Base-by-base conservation (phyloP, 345 rosid genomes). In the Ailanthus altissimus region DNA sequence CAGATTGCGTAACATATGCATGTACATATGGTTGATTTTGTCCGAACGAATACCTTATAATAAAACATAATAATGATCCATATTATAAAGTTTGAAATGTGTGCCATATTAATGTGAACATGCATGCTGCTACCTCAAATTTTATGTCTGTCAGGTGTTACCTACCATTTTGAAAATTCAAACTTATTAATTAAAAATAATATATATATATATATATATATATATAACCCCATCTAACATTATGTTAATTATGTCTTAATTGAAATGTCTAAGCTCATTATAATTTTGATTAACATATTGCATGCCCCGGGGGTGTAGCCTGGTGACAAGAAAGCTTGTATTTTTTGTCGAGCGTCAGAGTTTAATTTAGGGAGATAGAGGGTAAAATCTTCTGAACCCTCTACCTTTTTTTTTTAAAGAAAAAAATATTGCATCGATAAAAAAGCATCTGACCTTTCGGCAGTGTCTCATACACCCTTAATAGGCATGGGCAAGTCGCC, bases 91-190 rank as follows among this genome's bases (percentile, higher is more conserved):
- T n/a, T 84, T 80, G 79, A 75, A 74, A 71, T 71, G 86, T 45
- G 81, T 80, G 85, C 87, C 87, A 50, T 53, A 43, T 51, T 75
- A 15, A 78, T 80, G 78, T 43, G 40, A 40, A 63, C 63, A 76
- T 16, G 66, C 69, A 57, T 72, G 64, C 43, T 12, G 6, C 40
- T n/a, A 5, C 28, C 21, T 12, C 46, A 16, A 45, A 69, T 47
- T 12, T 72, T 8, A 53, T 67, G 45, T n/a, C 5, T 56, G 36
- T 4, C 12, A 75, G 47, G 60, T 36, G 67, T 13, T 49, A 40
- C 72, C 51, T 23, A 64, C 6, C 60, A 8, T 74, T 13, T 20
- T 38, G 46, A 62, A 32, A 40, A 6, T 36, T 36, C 10, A 36
- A 38, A 14, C 18, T 0, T 61, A 15, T 3, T 28, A 12, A 13